Percentiles rank a stretch among this genome's conserved stretches.
These are phyloP conservation scores for Naematelia encephala DNA, from an alignment of 768 basidiomycete species.

Conservation along the genomic window DNA sequence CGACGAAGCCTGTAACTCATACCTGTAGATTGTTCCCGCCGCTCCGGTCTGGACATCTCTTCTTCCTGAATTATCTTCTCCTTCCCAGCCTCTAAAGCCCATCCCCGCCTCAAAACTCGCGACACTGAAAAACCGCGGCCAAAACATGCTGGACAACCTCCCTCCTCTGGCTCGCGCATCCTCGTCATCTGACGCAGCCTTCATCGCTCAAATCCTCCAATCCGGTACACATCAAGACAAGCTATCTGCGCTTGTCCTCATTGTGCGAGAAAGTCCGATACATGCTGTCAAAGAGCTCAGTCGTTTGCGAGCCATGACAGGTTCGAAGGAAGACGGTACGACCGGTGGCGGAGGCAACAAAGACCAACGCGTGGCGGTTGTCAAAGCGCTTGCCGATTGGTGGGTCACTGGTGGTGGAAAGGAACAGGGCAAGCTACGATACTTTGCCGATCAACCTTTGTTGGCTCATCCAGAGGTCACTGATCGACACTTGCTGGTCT, in stretches of 20 bases:
- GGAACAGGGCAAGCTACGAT: conserved; percentile 78
- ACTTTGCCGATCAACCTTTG: conserved; percentile 84
- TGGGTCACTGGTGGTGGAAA: conserved; percentile 87
- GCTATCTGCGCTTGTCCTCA: conserved; percentile 80
- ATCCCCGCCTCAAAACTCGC: conserved; percentile 37
- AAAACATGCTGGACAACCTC: conserved; percentile 21
- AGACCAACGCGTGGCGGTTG: conserved; percentile 86
- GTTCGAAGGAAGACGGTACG: conserved; percentile 64
- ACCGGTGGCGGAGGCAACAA: conserved; percentile 53
- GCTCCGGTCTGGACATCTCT: conserved; percentile 30
- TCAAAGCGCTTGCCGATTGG: conserved; percentile 93
- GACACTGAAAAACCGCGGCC: conserved; percentile 35
- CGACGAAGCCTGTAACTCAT: not conserved
- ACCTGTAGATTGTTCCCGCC: conserved; percentile 19
- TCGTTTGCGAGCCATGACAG: conserved; percentile 69
- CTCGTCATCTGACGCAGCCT: conserved; percentile 68
- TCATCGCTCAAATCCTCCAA: conserved; percentile 77
- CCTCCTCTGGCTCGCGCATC: conserved; percentile 33
- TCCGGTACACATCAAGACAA: conserved; percentile 89
- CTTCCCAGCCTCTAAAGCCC: conserved; percentile 20
- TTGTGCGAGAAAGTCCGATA: conserved; percentile 82
- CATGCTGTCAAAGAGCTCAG: conserved; percentile 81
- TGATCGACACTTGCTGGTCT: conserved; percentile 70
- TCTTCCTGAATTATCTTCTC: conserved; percentile 22
- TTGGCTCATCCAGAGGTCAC: conserved; percentile 59